Percentiles rank a stretch among this genome's conserved stretches.
Conservation (phyloP, 225 moss, liverwort and hornwort species). For the Thuidium tamariscinum region DNA sequence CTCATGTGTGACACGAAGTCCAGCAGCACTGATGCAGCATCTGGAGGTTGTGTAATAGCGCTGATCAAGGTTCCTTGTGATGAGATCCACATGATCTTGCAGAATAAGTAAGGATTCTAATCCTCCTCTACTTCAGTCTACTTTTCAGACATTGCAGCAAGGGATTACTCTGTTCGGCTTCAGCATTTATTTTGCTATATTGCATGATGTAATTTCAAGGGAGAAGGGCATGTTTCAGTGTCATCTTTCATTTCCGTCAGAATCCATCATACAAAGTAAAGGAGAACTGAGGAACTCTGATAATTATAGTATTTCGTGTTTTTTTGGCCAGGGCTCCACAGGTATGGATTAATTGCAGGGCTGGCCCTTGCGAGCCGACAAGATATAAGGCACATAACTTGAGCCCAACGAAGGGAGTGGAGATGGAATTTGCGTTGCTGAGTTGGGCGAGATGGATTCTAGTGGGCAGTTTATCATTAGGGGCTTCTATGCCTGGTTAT, state of each 20-base stretch:
- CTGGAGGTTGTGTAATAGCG: not conserved
- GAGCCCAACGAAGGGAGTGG: not conserved
- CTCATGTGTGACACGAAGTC: not conserved
- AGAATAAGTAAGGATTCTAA: not conserved
- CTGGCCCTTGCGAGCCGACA: not conserved
- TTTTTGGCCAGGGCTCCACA: not conserved
- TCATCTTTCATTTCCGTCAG: not conserved
- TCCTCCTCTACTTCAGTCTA: not conserved
- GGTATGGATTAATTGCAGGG: conserved; percentile 1
- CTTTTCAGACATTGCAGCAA: not conserved
- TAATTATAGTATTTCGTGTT: not conserved
- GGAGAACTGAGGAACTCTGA: not conserved
- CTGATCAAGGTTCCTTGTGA: not conserved
- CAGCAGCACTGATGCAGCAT: not conserved
- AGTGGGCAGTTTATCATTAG: not conserved
- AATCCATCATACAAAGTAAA: not conserved
- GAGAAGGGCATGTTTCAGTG: not conserved
- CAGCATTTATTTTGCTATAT: not conserved
- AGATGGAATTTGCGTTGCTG: not conserved
- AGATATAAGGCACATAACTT: not conserved
- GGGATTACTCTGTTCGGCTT: not conserved
- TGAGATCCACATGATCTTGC: conserved; percentile 1
- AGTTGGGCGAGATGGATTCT: not conserved
- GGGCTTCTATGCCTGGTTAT: not conserved
- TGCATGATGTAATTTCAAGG: not conserved